Evolutionary conservation across 495 filamentous ascomycete species (phyloP), one percentile per base, ranked within the genome.

Genomic region (Neurospora tetrasperma): DNA sequence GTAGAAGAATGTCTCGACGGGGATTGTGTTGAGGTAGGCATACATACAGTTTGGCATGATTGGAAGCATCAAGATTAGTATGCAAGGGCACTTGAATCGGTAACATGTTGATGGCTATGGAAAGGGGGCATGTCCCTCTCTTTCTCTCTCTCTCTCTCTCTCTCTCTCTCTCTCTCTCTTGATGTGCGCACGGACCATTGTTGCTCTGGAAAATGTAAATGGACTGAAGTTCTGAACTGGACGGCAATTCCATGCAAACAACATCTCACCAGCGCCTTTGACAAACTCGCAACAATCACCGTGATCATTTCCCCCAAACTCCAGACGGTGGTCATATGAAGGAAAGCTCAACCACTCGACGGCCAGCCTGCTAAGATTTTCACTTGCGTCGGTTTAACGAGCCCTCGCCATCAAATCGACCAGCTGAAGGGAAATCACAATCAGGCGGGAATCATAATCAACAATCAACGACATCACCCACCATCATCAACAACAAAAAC

Each of bases 371-470:
- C 27, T 16, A 4, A 18, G 12, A 1, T 31, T 27, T 8, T 3
- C 54, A 62, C 54, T 35, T 62, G 76, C 54, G 74, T 74, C 39
- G 73, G 10, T 54, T 54, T 23, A 10, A 54, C 20, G 48, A 27
- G 48, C 11, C 48, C 11, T 59, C 20, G 27, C 5, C 48, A 59
- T 12, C 20, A 59, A 59, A 59, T 20, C 48, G 5, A 73, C 20
- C 48, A 54, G 59, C 73, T 78, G 59, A 76, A 72, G 46, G 35
- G 68, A 68, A 48, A 23, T 44, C 72, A 3, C 20, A 54, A 54
- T 20, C 46, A 18, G 39, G 39, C n/a, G 31, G 6, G 70, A 42
- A 43, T 44, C 10, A 16, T 6, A 68, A 35, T 2, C 18, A 11
- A 46, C 46, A 69, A 27, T 38, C 43, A 38, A 7, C 39, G 35